A percentile compares a stretch with the other conserved stretches of the same genome.
phyloP scores from a whole-genome alignment of 2,329 filamentous ascomycete species.

The Ascochyta viciae-villosae region DNA sequence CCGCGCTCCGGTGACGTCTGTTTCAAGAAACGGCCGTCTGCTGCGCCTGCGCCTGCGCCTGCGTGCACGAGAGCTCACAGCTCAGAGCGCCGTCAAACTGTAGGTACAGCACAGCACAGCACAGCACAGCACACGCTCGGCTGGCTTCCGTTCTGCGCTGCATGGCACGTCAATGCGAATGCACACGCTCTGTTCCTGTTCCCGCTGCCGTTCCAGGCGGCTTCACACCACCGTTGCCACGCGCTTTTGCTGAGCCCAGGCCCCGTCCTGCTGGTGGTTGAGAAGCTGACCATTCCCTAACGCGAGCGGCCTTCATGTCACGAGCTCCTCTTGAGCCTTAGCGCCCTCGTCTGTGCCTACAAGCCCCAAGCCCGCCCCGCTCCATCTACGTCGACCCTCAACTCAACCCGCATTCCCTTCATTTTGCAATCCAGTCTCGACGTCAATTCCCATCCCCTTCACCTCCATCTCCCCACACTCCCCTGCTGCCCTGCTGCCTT shows the following conservation, averaged over 20 bases:
- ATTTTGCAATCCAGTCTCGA: conserved; percentile 29
- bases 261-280: conserved; percentile 21
- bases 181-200: conserved; percentile 7
- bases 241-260: conserved; percentile 25
- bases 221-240: conserved; percentile 18
- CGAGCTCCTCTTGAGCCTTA: conserved; percentile 23
- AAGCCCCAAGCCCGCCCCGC: conserved; percentile 32
- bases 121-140: neutral
- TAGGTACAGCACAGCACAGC: no score
- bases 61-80: conserved; percentile 5
- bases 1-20: conserved; percentile 35
- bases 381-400: conserved; percentile 32
- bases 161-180: neutral
- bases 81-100: no score
- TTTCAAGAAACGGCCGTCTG: conserved; percentile 28
- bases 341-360: conserved; percentile 23
- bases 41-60: conserved; percentile 23
- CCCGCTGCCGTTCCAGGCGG: conserved; percentile 10
- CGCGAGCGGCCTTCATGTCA: conserved; percentile 26
- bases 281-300: conserved; percentile 26
- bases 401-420: conserved; percentile 29
- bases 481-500: conserved; percentile 24
- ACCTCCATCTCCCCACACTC: conserved; percentile 10
- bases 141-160: conserved; percentile 8
- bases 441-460: conserved; percentile 33